Conservation (phyloP, 2,329 filamentous ascomycete genomes). For the Talaromyces albobiverticillius region DNA sequence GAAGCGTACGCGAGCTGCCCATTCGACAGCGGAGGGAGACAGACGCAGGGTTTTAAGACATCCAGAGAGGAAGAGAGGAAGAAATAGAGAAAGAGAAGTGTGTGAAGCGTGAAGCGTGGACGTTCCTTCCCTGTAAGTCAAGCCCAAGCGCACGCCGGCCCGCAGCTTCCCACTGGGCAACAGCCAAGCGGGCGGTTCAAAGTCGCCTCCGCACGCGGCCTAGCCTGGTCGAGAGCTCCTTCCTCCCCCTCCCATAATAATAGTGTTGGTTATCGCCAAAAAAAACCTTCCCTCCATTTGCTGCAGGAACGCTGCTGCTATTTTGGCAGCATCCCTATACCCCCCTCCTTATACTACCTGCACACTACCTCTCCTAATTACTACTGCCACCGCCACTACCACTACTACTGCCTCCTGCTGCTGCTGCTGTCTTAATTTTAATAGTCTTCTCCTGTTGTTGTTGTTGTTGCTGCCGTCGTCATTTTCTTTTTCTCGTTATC, state of each 20-base stretch:
- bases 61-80: background rate
- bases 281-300: background rate
- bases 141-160: no score
- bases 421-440: constrained; percentile 15
- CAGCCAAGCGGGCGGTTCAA: background rate
- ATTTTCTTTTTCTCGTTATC: constrained; percentile 20
- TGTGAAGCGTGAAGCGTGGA: no score
- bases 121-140: constrained; percentile 1
- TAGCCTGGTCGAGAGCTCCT: background rate
- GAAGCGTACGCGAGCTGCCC: background rate
- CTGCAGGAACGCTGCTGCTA: background rate
- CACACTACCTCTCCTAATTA: no score
- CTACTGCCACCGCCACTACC: no score
- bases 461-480: constrained; percentile 14
- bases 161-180: background rate
- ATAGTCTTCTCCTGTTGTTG: constrained; percentile 2
- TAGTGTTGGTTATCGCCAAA: constrained; percentile 2
- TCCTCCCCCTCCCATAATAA: background rate
- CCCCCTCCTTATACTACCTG: background rate
- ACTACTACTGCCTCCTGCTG: background rate
- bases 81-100: background rate
- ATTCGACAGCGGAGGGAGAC: background rate
- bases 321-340: constrained; percentile 1
- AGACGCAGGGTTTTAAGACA: background rate
- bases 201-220: background rate